Percentiles rank a stretch among this genome's conserved stretches.
These are phyloP conservation scores for Backusella luteola DNA, from an alignment of 192 early-diverging fungal genomes.

Conservation along the genomic window DNA sequence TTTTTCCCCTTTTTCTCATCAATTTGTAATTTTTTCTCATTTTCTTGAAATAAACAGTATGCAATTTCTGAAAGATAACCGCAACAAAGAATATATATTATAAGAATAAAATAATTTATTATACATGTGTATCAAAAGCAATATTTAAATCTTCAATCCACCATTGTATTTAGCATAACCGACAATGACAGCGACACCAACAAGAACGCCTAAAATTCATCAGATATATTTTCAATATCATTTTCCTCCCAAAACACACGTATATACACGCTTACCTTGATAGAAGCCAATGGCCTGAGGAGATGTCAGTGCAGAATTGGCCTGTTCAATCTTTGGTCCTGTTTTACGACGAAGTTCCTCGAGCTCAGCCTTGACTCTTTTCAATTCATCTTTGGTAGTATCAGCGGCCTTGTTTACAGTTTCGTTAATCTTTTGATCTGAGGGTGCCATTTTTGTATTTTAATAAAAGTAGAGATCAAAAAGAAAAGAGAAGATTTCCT, in stretches of 20 bases:
- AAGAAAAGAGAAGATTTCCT: background rate
- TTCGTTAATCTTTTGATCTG: conserved; percentile 26
- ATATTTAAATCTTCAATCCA: background rate
- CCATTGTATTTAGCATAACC: conserved; percentile 22
- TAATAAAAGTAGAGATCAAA: background rate
- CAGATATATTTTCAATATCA: background rate
- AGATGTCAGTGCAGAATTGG: conserved; percentile 19
- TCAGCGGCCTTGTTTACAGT: conserved; percentile 18
- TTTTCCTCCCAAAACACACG: too few relatives aligned
- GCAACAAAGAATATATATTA: too few relatives aligned
- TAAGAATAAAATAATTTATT: background rate
- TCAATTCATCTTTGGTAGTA: conserved; percentile 20
- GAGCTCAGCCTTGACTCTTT: conserved; percentile 15
- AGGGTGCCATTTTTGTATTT: conserved; percentile 14
- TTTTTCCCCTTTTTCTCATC: too few relatives aligned
- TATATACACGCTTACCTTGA: conserved; percentile 7
- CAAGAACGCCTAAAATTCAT: conserved; percentile 15
- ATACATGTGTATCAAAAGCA: background rate
- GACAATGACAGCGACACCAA: conserved; percentile 19
- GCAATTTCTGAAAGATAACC: too few relatives aligned
- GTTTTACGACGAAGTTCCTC: conserved; percentile 20
- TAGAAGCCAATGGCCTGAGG: conserved; percentile 22
- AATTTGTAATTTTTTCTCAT: too few relatives aligned
- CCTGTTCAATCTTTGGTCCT: conserved; percentile 18
- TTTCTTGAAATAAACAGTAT: too few relatives aligned